These are phyloP conservation scores for Sclerotinia trifoliorum DNA, from an alignment of 2,329 filamentous ascomycete species.

Conservation along the genomic window DNA sequence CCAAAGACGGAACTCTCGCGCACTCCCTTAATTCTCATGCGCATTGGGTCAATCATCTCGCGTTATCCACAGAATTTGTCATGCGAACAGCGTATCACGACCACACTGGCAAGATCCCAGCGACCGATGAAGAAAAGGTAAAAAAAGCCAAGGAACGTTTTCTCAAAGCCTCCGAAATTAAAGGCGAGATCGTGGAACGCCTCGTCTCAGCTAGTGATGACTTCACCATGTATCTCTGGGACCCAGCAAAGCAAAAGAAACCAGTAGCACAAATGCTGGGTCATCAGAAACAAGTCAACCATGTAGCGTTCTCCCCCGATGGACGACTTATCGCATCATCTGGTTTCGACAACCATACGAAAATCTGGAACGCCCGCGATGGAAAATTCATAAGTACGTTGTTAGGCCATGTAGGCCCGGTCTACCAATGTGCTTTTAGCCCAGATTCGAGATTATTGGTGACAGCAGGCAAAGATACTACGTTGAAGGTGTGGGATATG, in stretches of 20 bases:
- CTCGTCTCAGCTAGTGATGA: slow-evolving; percentile 91
- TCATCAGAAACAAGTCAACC: slow-evolving; percentile 95
- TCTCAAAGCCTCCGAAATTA: slow-evolving; percentile 76
- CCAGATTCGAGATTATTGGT: slow-evolving; percentile 88
- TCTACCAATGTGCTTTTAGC: slow-evolving; percentile 91
- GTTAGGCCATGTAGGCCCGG: slow-evolving; percentile 83
- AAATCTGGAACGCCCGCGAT: slow-evolving; percentile 78
- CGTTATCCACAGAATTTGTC: slow-evolving; percentile 88
- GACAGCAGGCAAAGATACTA: slow-evolving; percentile 83
- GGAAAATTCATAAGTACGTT: slow-evolving; percentile 83
- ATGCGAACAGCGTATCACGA: slow-evolving; percentile 85
- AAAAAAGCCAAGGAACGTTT: slow-evolving; percentile 78
- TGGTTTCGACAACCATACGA: slow-evolving; percentile 92
- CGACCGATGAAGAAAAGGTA: slow-evolving; percentile 66
- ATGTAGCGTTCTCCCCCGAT: slow-evolving; percentile 91
- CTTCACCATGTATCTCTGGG: slow-evolving; percentile 96
- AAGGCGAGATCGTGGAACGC: slow-evolving; percentile 75
- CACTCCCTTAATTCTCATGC: slow-evolving; percentile 80
- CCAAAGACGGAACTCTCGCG: slow-evolving; percentile 72
- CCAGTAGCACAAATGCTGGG: slow-evolving; percentile 86
- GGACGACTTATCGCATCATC: slow-evolving; percentile 83
- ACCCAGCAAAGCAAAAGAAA: slow-evolving; percentile 74
- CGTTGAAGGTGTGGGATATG: slow-evolving; percentile 93
- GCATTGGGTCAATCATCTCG: slow-evolving; percentile 94
- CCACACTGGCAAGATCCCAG: slow-evolving; percentile 70